Evolutionary conservation across 208 protist species (phyloP).

Genomic region (Leishmania guyanensis): DNA sequence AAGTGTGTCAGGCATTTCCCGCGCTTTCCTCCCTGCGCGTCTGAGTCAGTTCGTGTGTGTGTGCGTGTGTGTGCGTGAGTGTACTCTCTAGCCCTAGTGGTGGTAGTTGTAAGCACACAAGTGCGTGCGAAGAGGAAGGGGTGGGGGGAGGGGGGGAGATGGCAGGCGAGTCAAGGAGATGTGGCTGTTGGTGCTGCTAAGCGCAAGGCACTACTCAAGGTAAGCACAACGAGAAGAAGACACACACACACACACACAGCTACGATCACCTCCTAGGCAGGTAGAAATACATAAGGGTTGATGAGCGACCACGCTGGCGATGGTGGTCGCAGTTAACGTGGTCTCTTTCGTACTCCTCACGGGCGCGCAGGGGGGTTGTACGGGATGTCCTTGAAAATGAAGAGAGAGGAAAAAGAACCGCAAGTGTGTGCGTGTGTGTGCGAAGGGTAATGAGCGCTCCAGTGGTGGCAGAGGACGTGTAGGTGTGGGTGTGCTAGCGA

Average conservation of each 20-base stretch:
- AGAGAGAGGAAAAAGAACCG: conserved; percentile 17
- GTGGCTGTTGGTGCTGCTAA: background rate
- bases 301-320: background rate
- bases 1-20: conserved; percentile 4
- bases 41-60: background rate
- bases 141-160: background rate
- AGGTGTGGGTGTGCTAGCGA: background rate
- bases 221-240: background rate
- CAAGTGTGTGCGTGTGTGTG: background rate
- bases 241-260: background rate
- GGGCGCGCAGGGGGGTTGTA: background rate
- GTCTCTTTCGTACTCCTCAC: background rate
- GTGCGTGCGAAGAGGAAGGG: background rate
- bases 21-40: background rate
- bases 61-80: background rate
- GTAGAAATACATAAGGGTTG: background rate
- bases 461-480: background rate
- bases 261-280: background rate
- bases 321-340: background rate
- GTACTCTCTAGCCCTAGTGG: background rate
- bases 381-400: background rate
- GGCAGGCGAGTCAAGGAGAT: background rate
- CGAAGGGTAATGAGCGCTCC: background rate
- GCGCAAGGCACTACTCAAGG: background rate
- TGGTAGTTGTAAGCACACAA: background rate